A percentile compares a stretch with the other conserved stretches of the same genome.
Conservation (phyloP, 495 filamentous ascomycete species). For the Tirmania nivea region DNA sequence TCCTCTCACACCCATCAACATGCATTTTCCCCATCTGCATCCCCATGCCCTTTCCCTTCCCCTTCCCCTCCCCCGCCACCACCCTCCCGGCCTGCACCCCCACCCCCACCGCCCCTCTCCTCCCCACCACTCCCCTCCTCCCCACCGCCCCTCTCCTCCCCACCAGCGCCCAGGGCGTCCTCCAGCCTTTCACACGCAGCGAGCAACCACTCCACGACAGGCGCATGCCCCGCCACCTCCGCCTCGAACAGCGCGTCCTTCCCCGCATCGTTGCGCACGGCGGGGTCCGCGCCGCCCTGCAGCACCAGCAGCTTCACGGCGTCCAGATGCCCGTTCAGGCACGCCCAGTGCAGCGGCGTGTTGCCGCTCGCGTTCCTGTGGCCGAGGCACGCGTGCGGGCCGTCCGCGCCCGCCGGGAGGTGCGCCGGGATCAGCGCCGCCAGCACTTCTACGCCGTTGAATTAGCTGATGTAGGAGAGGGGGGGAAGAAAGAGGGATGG, state of each 20-base stretch:
- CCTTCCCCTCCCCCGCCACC: constrained; percentile 42
- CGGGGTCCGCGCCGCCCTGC: constrained; percentile 45
- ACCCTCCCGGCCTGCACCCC: constrained; percentile 54
- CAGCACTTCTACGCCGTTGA: too few relatives aligned
- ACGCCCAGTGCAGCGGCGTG: constrained; percentile 80
- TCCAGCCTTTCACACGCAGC: constrained; percentile 25
- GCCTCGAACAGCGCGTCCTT: constrained; percentile 75
- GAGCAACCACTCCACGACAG: constrained; percentile 57
- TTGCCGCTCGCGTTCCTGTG: constrained; percentile 57
- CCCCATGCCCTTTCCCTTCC: background rate
- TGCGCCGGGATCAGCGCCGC: too few relatives aligned
- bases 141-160: background rate
- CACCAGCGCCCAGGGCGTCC: background rate
- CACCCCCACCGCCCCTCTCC: constrained; percentile 54
- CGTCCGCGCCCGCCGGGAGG: too few relatives aligned
- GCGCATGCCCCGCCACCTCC: constrained; percentile 48
- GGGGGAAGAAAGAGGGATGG: constrained; percentile 62
- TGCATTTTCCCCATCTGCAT: background rate
- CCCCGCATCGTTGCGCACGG: constrained; percentile 55
- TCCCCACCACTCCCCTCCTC: background rate
- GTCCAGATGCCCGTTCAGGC: constrained; percentile 63
- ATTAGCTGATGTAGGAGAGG: constrained; percentile 41
- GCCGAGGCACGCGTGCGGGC: constrained; percentile 32
- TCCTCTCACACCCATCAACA: background rate
- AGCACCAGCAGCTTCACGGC: constrained; percentile 54